A percentile compares a stretch with the other conserved stretches of the same genome.
These are phyloP conservation scores for Arthrobotrys megalospora DNA, from an alignment of 2,329 filamentous ascomycete species.

Conservation along the genomic window DNA sequence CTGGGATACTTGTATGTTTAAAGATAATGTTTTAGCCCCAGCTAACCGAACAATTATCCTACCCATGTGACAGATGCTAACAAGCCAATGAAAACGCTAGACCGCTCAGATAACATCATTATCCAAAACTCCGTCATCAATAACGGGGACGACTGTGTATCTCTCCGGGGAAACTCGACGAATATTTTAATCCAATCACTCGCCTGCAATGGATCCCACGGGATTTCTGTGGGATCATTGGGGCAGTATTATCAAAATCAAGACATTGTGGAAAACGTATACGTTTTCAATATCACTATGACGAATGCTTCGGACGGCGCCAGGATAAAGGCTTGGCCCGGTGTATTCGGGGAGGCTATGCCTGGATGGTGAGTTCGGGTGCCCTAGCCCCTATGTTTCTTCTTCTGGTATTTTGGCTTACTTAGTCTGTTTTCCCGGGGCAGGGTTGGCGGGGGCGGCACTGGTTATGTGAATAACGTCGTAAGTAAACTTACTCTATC, in stretches of 20 bases:
- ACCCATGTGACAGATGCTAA: no score
- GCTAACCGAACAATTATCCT: no score
- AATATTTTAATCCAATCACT: constrained; percentile 78
- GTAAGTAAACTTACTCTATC: background rate
- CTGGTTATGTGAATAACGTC: background rate
- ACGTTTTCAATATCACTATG: constrained; percentile 71
- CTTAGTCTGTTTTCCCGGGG: no score
- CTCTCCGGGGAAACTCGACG: constrained; percentile 73
- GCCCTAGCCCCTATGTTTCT: no score
- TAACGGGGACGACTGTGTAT: constrained; percentile 65
- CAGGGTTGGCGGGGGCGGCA: background rate
- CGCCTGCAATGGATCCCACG: constrained; percentile 78
- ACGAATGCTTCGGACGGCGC: constrained; percentile 73
- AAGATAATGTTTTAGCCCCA: no score
- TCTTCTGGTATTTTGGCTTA: no score
- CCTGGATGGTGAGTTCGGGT: background rate
- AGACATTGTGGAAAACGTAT: constrained; percentile 75
- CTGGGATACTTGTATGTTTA: no score
- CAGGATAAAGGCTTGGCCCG: constrained; percentile 76
- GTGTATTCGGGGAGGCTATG: background rate
- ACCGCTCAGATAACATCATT: no score
- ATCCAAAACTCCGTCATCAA: no score
- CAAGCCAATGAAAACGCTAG: no score
- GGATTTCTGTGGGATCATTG: constrained; percentile 76
- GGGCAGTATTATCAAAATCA: constrained; percentile 74